Evolutionary conservation across 352 stramenopile genomes (phyloP).

Genomic region (Globisporangium iwayamae): DNA sequence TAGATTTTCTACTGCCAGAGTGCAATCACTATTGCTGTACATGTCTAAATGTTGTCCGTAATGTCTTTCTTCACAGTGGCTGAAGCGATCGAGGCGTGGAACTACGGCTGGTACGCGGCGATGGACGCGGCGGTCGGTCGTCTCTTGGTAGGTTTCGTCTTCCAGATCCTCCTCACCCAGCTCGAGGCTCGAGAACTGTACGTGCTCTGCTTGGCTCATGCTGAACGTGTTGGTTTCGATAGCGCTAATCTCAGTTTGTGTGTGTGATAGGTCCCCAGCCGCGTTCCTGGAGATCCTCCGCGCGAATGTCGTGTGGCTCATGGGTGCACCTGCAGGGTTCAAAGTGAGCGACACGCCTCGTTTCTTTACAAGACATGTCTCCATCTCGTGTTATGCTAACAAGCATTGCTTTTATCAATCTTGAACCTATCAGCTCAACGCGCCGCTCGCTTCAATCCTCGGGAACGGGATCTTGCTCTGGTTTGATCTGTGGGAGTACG

Average conservation of each 20-base stretch:
- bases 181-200: constrained; percentile 12
- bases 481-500: constrained; percentile 71
- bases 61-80: constrained; percentile 14
- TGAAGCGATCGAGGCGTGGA: constrained; percentile 26
- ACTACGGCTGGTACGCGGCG: constrained; percentile 30
- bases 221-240: too few relatives aligned
- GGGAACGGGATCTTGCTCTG: constrained; percentile 80
- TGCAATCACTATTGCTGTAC: not conserved
- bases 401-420: too few relatives aligned
- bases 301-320: constrained; percentile 67
- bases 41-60: not conserved
- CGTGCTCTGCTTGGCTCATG: not conserved
- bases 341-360: constrained; percentile 29
- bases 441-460: constrained; percentile 82
- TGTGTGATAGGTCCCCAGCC: constrained; percentile 28
- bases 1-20: too few relatives aligned
- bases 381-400: too few relatives aligned
- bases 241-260: not conserved
- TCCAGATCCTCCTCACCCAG: constrained; percentile 5
- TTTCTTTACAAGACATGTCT: too few relatives aligned
- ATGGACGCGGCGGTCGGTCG: constrained; percentile 27
- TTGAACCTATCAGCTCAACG: constrained; percentile 61
- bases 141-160: constrained; percentile 8
- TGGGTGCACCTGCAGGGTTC: constrained; percentile 72
- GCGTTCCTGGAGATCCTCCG: constrained; percentile 43